Base-by-base conservation (phyloP, 2,329 filamentous ascomycete genomes). In the Colletotrichum orbiculare region DNA sequence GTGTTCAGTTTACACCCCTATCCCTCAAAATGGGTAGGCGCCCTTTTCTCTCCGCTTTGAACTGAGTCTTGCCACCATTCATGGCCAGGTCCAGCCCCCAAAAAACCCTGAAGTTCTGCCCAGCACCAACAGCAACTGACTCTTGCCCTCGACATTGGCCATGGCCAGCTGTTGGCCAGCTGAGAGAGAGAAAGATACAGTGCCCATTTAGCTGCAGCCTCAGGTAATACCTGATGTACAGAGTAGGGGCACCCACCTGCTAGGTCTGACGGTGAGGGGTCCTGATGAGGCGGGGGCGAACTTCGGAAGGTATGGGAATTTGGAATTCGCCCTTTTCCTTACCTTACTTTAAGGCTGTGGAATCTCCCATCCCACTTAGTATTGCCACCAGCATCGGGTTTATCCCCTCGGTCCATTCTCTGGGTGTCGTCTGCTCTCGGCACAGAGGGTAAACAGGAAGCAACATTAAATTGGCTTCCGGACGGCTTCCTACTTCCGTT, bases 281-380 rank as follows among this genome's bases (percentile, higher is more conserved):
- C 25, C 25, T 25, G 43, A 46, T 10, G 43, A 46, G 15, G n/a
- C 45, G 41, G 41, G n/a, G 34, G 39, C 6, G 7, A 46, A 57
- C n/a, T 48, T 48, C 41, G 56, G 56, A 41, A 17, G 35, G 11
- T 10, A 61, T 56, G 57, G 60, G 45, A 52, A 56, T 61, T 61
- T 60, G 57, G 57, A 56, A 65, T 65, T 60, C 52, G 57, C 45
- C 52, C 39, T 25, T 62, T 46, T 46, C n/a, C 15, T 25, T 55
- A 25, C 25, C 25, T 25, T 25, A 25, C 25, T 48, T 53, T 46
- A 64, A 54, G 45, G 47, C 35, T 15, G 43, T 34, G 15, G 38
- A 33, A 49, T 15, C 47, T 25, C 54, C 48, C 49, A 41, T 54
- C 17, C 41, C 38, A n/a, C 53, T 15, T 12, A 6, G 34, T 13